Evolutionary conservation across 495 filamentous ascomycete genomes (phyloP).

Genomic region (Tuber brumale): DNA sequence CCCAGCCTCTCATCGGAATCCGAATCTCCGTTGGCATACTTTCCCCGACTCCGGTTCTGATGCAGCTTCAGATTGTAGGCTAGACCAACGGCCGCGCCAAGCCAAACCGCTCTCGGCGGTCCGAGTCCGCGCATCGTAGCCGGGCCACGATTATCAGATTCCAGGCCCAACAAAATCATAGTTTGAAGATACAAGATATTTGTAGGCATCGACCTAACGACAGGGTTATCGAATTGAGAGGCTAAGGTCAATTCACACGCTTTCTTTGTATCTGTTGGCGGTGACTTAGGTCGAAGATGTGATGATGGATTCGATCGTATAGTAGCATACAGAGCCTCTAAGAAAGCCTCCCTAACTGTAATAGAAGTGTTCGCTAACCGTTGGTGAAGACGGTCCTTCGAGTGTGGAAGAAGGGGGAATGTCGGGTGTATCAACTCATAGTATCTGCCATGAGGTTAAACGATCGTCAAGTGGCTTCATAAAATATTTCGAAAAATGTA

Average conservation of each 20-base stretch:
- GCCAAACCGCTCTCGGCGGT: conserved; percentile 41
- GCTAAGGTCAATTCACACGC: conserved; percentile 50
- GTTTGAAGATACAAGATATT: conserved; percentile 60
- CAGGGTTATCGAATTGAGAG: conserved; percentile 50
- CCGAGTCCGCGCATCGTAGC: conserved; percentile 38
- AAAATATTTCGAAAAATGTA: not conserved
- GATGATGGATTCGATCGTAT: conserved; percentile 53
- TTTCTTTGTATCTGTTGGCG: conserved; percentile 44
- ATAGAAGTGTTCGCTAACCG: conserved; percentile 56
- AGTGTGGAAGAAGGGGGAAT: conserved; percentile 66
- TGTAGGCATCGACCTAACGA: conserved; percentile 45
- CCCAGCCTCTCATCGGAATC: conserved; percentile 67
- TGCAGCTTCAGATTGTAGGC: conserved; percentile 56
- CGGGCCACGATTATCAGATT: conserved; percentile 53
- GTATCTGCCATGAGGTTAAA: conserved; percentile 50
- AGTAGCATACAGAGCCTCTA: conserved; percentile 59
- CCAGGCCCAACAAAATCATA: conserved; percentile 56
- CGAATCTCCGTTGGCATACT: conserved; percentile 47
- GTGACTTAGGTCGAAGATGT: conserved; percentile 43
- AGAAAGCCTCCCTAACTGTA: conserved; percentile 62
- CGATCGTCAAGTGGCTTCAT: conserved; percentile 8
- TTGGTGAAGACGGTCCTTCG: conserved; percentile 56
- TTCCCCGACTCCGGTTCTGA: conserved; percentile 37
- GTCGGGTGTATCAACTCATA: conserved; percentile 64
- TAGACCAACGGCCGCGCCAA: conserved; percentile 54